Evolutionary conservation across 306 rosid genomes (phyloP), one percentile per base, ranked within the genome.

Genomic region (Trifolium pratense): DNA sequence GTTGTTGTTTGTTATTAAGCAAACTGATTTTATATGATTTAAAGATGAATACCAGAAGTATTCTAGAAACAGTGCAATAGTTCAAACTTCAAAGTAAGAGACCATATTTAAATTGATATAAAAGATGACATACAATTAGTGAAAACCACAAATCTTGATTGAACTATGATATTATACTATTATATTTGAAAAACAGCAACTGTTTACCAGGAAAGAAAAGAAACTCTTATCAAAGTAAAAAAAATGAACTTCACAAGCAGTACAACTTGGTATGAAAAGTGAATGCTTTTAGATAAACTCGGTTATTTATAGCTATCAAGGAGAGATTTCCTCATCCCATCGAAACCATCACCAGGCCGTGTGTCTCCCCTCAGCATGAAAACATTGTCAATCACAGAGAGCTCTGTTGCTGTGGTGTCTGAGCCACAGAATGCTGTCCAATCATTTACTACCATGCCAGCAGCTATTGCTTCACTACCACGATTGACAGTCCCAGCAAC

Each of bases 401-500:
- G 55, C 20, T 49, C 55, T 49, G 55, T 49, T 6, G 20, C 53
- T 48, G 20, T 14, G 18, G 53, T 48, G 18, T 48, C 53, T 48
- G 53, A 48, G 9, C 53, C 53, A 31, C 53, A 48, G n/a, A 48
- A 48, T n/a, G 20, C 17, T n/a, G 53, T 48, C 97, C 97, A 90
- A 72, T 92, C 97, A 71, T 92, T 92, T 16, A 87, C 96, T 1
- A 80, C 84, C 82, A 92, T 67, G 20, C 97, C 97, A 5, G 97
- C 85, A 17, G 78, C 93, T 51, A 92, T 83, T 26, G 85, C 92
- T 26, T 85, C 92, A 52, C 96, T 88, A 2, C 97, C 97, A 36
- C 93, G 87, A 73, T 92, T 92, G 51, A 89, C 88, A 0, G 90
- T 86, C 64, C 96, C 97, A 9, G 96, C 92, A 7, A 88, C 96